Evolutionary conservation across 2,329 filamentous ascomycete species (phyloP).

Genomic region (Colletotrichum trifolii): DNA sequence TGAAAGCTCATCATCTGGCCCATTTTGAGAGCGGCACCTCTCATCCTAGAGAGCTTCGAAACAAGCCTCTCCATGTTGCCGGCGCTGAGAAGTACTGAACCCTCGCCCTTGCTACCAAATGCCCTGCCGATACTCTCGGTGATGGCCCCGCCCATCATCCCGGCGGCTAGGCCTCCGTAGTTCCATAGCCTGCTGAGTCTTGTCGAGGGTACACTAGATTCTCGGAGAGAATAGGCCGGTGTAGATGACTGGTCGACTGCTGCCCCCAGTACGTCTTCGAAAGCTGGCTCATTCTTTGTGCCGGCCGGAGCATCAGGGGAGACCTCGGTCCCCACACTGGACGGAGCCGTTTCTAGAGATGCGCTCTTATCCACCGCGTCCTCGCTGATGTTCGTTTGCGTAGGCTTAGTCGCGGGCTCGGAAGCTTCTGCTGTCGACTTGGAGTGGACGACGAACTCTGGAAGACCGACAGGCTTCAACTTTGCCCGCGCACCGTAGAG

Average conservation of each 20-base stretch:
- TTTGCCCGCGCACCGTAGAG: slow-evolving; percentile 25
- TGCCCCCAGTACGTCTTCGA: slow-evolving; percentile 11
- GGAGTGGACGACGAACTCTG: slow-evolving; percentile 34
- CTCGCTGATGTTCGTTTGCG: neutral
- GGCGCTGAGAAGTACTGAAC: slow-evolving; percentile 88
- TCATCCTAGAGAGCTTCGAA: slow-evolving; percentile 92
- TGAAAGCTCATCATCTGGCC: slow-evolving; percentile 99
- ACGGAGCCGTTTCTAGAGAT: neutral
- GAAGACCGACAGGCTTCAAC: slow-evolving; percentile 40
- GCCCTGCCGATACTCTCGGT: slow-evolving; percentile 85
- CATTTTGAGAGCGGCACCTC: slow-evolving; percentile 94
- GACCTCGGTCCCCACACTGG: neutral
- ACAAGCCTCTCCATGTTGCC: slow-evolving; percentile 95
- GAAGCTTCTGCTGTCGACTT: neutral
- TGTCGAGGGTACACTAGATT: slow-evolving; percentile 91
- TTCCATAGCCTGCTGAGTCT: slow-evolving; percentile 92
- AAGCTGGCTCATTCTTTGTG: neutral
- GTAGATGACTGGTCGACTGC: slow-evolving; percentile 8
- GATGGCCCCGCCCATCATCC: slow-evolving; percentile 93
- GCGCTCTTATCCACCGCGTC: neutral
- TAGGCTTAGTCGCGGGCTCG: neutral
- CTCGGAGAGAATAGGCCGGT: slow-evolving; percentile 72
- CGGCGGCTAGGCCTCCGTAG: slow-evolving; percentile 90
- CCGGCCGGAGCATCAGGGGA: neutral
- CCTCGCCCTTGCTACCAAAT: slow-evolving; percentile 73